A percentile compares a stretch with the other conserved stretches of the same genome.
Evolutionary conservation across 1,284 basidiomycete species (phyloP).

Genomic region (Sporisorium exsertum): DNA sequence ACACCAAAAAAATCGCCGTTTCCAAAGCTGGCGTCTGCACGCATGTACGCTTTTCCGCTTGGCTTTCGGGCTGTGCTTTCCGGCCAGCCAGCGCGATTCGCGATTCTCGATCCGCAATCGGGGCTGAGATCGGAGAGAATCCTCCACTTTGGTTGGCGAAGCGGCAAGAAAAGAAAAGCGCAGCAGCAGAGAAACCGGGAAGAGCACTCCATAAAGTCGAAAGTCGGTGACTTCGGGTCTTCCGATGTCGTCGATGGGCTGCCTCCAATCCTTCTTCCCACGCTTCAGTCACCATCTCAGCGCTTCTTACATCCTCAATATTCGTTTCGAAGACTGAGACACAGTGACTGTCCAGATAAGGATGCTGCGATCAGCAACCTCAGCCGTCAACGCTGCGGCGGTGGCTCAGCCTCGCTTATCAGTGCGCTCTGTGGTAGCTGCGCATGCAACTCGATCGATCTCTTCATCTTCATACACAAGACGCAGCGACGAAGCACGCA

Average conservation of each 20-base stretch:
- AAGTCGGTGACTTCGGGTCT: background rate
- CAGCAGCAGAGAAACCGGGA: background rate
- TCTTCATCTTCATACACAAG: slow-evolving; percentile 7
- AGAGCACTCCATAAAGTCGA: background rate
- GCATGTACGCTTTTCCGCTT: background rate
- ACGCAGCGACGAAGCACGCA: slow-evolving; percentile 29
- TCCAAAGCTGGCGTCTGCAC: background rate
- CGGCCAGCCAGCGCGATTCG: slow-evolving; percentile 10
- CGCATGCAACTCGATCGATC: slow-evolving; percentile 12
- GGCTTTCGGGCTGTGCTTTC: slow-evolving; percentile 19
- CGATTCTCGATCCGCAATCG: slow-evolving; percentile 1
- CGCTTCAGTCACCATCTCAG: background rate
- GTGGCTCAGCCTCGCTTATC: slow-evolving; percentile 9
- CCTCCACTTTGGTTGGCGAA: background rate
- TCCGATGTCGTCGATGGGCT: background rate
- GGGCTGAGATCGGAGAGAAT: background rate
- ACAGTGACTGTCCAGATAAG: background rate
- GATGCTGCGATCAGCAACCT: slow-evolving; percentile 33
- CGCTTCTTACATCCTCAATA: background rate
- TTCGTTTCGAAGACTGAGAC: background rate
- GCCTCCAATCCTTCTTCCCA: background rate
- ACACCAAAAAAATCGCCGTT: background rate
- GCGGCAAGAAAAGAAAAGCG: background rate
- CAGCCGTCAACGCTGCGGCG: slow-evolving; percentile 12
- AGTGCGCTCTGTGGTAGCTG: background rate